A percentile compares a stretch with the other conserved stretches of the same genome.
These are phyloP conservation scores for Candolleomyces aberdarensis DNA, from an alignment of 768 basidiomycete species.

Conservation along the genomic window DNA sequence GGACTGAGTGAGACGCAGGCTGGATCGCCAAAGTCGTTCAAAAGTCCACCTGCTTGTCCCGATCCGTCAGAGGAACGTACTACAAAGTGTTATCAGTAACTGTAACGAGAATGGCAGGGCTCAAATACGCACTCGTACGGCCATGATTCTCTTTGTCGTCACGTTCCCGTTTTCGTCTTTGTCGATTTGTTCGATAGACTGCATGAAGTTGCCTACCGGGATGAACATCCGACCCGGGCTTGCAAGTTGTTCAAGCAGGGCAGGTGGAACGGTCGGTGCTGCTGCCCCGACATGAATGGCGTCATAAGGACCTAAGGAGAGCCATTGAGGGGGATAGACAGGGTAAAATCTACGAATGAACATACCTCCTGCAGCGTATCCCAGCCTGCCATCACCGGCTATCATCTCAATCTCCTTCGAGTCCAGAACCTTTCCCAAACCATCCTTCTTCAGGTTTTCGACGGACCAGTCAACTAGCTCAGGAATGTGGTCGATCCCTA, in stretches of 20 bases:
- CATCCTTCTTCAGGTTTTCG: conserved; percentile 65
- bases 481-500: conserved; percentile 90
- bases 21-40: not conserved
- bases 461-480: conserved; percentile 72
- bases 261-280: conserved; percentile 65
- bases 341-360: not conserved
- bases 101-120: conserved; percentile 11
- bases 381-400: conserved; percentile 78
- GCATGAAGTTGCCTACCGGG: conserved; percentile 66
- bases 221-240: conserved; percentile 86
- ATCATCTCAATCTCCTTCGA: conserved; percentile 58
- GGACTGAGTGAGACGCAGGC: no score
- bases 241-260: conserved; percentile 76
- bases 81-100: not conserved
- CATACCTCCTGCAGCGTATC: conserved; percentile 36
- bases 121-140: conserved; percentile 62
- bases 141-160: conserved; percentile 65
- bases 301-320: conserved; percentile 58
- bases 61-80: conserved; percentile 17
- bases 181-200: conserved; percentile 74
- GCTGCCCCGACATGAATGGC: conserved; percentile 96
- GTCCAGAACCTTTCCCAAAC: conserved; percentile 52
- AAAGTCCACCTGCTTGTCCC: conserved; percentile 8
- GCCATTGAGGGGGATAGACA: not conserved
- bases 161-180: conserved; percentile 72